A percentile compares a stretch with the other conserved stretches of the same genome.
phyloP scores from a whole-genome alignment of 257 asterid species.

The Solanum lycopersicoides region DNA sequence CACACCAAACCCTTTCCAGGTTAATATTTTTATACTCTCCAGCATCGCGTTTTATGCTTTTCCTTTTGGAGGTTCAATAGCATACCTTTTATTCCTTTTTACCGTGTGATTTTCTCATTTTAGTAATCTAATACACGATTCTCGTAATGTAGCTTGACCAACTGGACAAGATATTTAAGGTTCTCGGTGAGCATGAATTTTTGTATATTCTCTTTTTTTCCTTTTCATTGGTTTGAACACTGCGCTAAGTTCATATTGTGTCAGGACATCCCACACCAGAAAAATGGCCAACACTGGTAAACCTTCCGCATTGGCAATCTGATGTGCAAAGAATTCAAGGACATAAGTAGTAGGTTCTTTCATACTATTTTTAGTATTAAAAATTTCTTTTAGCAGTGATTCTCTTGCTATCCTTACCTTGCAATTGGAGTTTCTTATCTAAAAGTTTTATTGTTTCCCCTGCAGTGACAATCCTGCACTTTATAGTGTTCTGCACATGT shows the following conservation, averaged over 20 bases:
- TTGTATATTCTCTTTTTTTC: not conserved
- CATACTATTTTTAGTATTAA: not conserved
- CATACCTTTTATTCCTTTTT: not conserved
- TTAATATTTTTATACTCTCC: constrained; percentile 12
- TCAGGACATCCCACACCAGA: constrained; percentile 97
- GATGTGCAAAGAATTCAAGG: constrained; percentile 82
- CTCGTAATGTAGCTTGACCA: constrained; percentile 79
- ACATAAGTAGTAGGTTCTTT: constrained; percentile 70
- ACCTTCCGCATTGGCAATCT: constrained; percentile 96
- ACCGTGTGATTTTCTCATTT: not conserved
- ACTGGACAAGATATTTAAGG: constrained; percentile 96
- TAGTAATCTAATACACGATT: constrained; percentile 8
- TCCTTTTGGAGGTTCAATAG: not conserved
- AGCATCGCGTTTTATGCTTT: not conserved
- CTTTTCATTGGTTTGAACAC: not conserved
- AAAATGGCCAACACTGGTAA: constrained; percentile 83
- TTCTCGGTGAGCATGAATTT: constrained; percentile 61
- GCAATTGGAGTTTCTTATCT: not conserved
- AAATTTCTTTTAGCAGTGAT: not conserved
- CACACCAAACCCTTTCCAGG: constrained; percentile 94
- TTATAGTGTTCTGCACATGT: constrained; percentile 67
- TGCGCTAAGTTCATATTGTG: not conserved
- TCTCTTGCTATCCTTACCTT: not conserved
- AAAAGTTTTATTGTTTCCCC: constrained; percentile 1
- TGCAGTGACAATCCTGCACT: constrained; percentile 91